These are phyloP conservation scores for Sphaerulina musiva DNA, from an alignment of 2,329 filamentous ascomycete species.

Conservation along the genomic window DNA sequence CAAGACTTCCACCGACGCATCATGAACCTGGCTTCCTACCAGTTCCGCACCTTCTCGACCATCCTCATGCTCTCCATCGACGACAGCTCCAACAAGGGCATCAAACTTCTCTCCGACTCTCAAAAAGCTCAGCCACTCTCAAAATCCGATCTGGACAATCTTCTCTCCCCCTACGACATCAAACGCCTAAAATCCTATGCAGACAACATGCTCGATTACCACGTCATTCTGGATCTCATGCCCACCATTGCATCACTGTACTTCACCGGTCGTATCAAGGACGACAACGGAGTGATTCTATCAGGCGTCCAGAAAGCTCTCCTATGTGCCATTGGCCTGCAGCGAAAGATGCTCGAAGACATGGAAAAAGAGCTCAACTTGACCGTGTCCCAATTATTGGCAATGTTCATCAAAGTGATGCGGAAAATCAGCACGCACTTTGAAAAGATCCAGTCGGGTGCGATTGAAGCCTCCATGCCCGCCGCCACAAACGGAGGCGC, in stretches of 20 bases:
- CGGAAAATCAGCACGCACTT: constrained; percentile 80
- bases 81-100: constrained; percentile 70
- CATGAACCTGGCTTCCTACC: constrained; percentile 79
- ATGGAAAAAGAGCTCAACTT: constrained; percentile 73
- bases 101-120: constrained; percentile 53
- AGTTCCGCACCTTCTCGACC: constrained; percentile 77
- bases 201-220: constrained; percentile 95
- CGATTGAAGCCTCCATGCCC: constrained; percentile 47
- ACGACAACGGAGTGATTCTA: constrained; percentile 52
- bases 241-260: constrained; percentile 75
- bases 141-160: constrained; percentile 67
- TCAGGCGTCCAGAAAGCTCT: constrained; percentile 80
- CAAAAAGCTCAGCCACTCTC: constrained; percentile 52
- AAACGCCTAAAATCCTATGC: constrained; percentile 93
- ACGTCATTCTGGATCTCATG: constrained; percentile 89
- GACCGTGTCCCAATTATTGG: constrained; percentile 70
- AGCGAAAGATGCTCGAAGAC: constrained; percentile 77
- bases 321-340: constrained; percentile 81
- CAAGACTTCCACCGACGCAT: constrained; percentile 95
- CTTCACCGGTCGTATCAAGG: constrained; percentile 66
- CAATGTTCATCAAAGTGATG: constrained; percentile 96
- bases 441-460: constrained; percentile 64
- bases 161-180: constrained; percentile 84
- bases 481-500: constrained; percentile 34
- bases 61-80: constrained; percentile 78